Evolutionary conservation across 192 early-diverging fungal species (phyloP).

Genomic region (Tieghemiomyces parasiticus): DNA sequence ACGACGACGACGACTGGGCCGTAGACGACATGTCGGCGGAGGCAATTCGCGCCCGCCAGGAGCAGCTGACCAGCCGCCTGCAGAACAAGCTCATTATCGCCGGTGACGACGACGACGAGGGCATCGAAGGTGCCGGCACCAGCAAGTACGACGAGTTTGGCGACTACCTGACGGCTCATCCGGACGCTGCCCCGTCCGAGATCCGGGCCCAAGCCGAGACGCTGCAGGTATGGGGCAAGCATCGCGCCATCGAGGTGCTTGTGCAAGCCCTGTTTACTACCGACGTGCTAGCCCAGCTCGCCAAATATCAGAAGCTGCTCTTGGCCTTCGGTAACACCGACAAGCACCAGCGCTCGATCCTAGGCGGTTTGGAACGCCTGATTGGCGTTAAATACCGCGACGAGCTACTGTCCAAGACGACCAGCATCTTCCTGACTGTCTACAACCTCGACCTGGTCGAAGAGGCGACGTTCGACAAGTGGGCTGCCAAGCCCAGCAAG

Average conservation of each 20-base stretch:
- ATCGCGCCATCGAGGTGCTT: conserved; percentile 68
- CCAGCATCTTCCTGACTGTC: conserved; percentile 71
- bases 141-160: conserved; percentile 64
- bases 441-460: conserved; percentile 86
- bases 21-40: conserved; percentile 55
- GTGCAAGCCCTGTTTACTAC: conserved; percentile 62
- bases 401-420: conserved; percentile 42
- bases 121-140: conserved; percentile 33
- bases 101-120: conserved; percentile 42
- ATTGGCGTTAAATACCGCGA: conserved; percentile 41
- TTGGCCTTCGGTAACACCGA: conserved; percentile 55
- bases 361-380: conserved; percentile 85
- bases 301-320: conserved; percentile 52
- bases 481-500: conserved; percentile 73
- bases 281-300: conserved; percentile 48
- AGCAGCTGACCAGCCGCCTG: conserved; percentile 37
- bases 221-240: conserved; percentile 54
- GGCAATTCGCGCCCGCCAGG: conserved; percentile 60
- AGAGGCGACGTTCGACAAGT: conserved; percentile 77
- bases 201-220: conserved; percentile 64
- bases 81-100: conserved; percentile 23
- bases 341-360: conserved; percentile 72
- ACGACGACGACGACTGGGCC: conserved; percentile 66
- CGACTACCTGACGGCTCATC: conserved; percentile 46
- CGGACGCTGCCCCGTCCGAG: conserved; percentile 43